Evolutionary conservation across 2,329 filamentous ascomycete genomes (phyloP), one percentile per base, ranked within the genome.

Genomic region (Curvularia sp.): DNA sequence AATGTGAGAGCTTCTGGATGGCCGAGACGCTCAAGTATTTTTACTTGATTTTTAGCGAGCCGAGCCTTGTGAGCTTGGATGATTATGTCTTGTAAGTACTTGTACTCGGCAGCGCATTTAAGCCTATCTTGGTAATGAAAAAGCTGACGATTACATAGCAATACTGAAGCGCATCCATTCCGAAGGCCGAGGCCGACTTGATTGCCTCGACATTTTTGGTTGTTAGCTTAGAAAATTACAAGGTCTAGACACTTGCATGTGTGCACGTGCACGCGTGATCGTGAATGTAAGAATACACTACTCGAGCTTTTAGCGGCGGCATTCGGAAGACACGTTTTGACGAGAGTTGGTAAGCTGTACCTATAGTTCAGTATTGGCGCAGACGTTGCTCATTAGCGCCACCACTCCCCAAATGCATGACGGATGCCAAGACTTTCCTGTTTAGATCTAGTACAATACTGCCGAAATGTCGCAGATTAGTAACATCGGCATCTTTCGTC

Each of bases 21-120:
- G 90, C 90, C 3, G 93, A 97, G 82, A 97, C 92, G 41, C 81
- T 97, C 67, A 97, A 96, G 81, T 96, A 96, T 73, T 96, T 95
- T 66, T 97, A 92, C 75, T 77, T 97, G 56, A 82, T 96, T 49
- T 97, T 91, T 74, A 87, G 87, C 22, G 84, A 88, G 55, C 88
- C 89, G 0, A 81, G 84, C n/a, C 67, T 87, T 30, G 80, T 90
- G 41, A 89, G 82, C 68, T 74, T 92, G 69, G 89, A 92, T 73
- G 84, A 90, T 8, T 91, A 82, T 73, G 87, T 91, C 39, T 78
- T 89, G 70, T 77, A 57, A 76, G 73, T 35, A 24, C 41, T 38
- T 6, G 15, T 9, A 15, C 1, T 39, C 35, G 13, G 24, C 26
- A 7, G 7, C 12, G 22, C 22, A 12, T 15, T 5, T 7, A 12